Conservation (phyloP, 75 land plant species). For the Pinus albicaulis region DNA sequence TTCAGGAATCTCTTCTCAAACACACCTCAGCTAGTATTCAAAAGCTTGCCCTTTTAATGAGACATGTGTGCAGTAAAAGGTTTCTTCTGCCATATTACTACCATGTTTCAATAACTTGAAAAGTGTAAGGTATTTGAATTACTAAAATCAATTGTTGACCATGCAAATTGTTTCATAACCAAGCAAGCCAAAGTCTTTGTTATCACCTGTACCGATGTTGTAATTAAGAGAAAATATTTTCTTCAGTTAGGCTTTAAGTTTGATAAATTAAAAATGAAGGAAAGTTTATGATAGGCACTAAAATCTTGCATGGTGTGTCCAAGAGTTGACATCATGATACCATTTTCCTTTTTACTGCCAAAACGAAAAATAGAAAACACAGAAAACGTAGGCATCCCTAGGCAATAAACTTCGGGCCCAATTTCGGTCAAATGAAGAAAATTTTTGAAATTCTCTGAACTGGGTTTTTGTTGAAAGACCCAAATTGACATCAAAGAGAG, state of each 20-base stretch:
- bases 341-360: too few species aligned
- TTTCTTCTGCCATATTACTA: constrained; percentile 87
- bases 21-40: constrained; percentile 68
- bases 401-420: too few species aligned
- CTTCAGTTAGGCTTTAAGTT: constrained; percentile 92
- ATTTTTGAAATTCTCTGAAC: too few species aligned
- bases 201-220: constrained; percentile 99
- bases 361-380: too few species aligned
- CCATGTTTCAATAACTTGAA: constrained; percentile 96
- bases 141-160: constrained; percentile 90
- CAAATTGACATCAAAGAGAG: too few species aligned
- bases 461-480: too few species aligned
- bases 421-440: too few species aligned
- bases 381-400: too few species aligned
- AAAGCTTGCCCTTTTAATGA: constrained; percentile 77
- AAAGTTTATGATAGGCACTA: too few species aligned
- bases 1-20: constrained; percentile 77
- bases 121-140: constrained; percentile 98
- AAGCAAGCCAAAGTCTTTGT: constrained; percentile 99
- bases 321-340: too few species aligned
- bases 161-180: constrained; percentile 96
- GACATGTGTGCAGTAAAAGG: constrained; percentile 97
- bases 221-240: constrained; percentile 91
- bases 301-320: too few species aligned
- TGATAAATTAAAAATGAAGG: constrained; percentile 97